Percentiles rank a stretch among this genome's conserved stretches.
These are phyloP conservation scores for Aspergillus bridgeri DNA, from an alignment of 495 filamentous ascomycete genomes.

Conservation along the genomic window DNA sequence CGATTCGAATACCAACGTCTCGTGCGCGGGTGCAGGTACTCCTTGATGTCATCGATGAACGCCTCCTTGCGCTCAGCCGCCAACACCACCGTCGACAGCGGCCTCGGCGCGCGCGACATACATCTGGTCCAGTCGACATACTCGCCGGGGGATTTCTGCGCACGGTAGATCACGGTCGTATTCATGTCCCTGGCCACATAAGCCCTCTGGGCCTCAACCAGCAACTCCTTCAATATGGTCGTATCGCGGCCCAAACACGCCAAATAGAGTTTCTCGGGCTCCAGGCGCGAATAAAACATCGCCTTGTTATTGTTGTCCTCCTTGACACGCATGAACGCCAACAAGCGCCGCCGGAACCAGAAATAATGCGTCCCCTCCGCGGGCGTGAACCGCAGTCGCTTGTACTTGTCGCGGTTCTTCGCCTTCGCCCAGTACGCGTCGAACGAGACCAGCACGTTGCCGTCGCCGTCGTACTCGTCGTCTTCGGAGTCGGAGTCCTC, in stretches of 20 bases:
- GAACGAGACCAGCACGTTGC: slow-evolving; percentile 21
- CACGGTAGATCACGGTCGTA: slow-evolving; percentile 65
- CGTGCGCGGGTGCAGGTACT: slow-evolving; percentile 75
- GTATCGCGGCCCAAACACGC: slow-evolving; percentile 66
- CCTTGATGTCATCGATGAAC: slow-evolving; percentile 78
- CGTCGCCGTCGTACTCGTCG: slow-evolving; percentile 39
- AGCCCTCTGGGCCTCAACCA: slow-evolving; percentile 57
- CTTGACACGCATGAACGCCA: slow-evolving; percentile 52
- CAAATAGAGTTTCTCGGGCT: slow-evolving; percentile 56
- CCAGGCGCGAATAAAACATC: slow-evolving; percentile 33
- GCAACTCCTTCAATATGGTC: slow-evolving; percentile 59
- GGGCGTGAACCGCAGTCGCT: slow-evolving; percentile 60
- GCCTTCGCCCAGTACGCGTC: slow-evolving; percentile 50
- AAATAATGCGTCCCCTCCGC: slow-evolving; percentile 64
- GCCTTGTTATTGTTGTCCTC: slow-evolving; percentile 22
- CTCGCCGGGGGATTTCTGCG: slow-evolving; percentile 28
- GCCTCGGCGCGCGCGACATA: slow-evolving; percentile 66
- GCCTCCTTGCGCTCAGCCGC: slow-evolving; percentile 69
- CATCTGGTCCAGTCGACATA: slow-evolving; percentile 59
- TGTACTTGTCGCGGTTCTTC: slow-evolving; percentile 49
- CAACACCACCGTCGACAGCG: slow-evolving; percentile 80
- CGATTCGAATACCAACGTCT: slow-evolving; percentile 74
- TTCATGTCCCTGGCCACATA: slow-evolving; percentile 58
- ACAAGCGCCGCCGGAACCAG: slow-evolving; percentile 53
- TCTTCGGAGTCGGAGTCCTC: slow-evolving; percentile 29